Conservation (phyloP, 345 rosid genomes). For the Acer negundo region DNA sequence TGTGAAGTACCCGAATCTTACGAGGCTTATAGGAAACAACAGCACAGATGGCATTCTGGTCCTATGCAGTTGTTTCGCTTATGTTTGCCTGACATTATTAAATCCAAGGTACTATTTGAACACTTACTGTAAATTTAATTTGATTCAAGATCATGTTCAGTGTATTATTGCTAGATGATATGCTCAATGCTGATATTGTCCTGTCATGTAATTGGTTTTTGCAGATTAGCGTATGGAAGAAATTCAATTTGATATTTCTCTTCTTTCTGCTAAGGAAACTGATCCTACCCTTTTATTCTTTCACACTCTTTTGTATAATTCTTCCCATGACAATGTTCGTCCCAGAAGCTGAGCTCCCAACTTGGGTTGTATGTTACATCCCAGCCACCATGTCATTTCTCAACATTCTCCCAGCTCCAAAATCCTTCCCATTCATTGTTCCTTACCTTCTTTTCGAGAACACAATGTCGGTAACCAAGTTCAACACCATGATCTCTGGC, state of each 20-base stretch:
- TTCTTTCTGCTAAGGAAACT: slow-evolving; percentile 86
- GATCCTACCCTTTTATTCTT: slow-evolving; percentile 87
- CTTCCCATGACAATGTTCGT: slow-evolving; percentile 96
- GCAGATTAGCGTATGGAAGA: slow-evolving; percentile 86
- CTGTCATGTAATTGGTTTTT: slow-evolving; percentile 14
- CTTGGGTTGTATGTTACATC: slow-evolving; percentile 94
- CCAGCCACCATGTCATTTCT: slow-evolving; percentile 97
- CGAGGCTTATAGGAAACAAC: slow-evolving; percentile 94
- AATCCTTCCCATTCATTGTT: slow-evolving; percentile 90
- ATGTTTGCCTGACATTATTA: slow-evolving; percentile 72
- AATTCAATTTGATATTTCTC: slow-evolving; percentile 89
- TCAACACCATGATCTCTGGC: slow-evolving; percentile 94
- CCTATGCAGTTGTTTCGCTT: slow-evolving; percentile 97
- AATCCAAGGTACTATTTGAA: slow-evolving; percentile 57
- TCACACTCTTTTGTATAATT: slow-evolving; percentile 93
- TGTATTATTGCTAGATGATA: neutral
- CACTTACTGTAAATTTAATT: neutral
- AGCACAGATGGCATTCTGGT: slow-evolving; percentile 97
- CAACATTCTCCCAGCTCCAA: slow-evolving; percentile 91
- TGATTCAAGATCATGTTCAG: neutral
- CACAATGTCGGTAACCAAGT: slow-evolving; percentile 97
- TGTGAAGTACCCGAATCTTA: slow-evolving; percentile 95
- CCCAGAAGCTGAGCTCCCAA: slow-evolving; percentile 89
- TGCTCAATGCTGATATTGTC: slow-evolving; percentile 7
- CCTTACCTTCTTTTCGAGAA: slow-evolving; percentile 97